Base-by-base conservation (phyloP, 495 filamentous ascomycete species). In the Hypoxylon cercidicola region DNA sequence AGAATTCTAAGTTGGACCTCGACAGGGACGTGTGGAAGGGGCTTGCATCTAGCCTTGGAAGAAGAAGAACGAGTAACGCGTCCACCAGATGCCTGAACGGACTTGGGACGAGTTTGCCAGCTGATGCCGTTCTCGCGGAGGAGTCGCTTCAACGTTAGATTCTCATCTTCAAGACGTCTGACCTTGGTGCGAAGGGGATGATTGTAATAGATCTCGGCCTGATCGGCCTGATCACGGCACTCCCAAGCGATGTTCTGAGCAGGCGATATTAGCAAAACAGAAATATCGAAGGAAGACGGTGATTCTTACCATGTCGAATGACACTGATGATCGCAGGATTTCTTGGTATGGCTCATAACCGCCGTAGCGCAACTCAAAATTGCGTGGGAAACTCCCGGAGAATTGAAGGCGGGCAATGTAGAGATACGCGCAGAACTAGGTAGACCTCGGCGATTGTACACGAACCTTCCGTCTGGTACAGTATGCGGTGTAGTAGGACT, bases 1-100 rank as follows among this genome's bases (percentile, higher is more conserved):
- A 83, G 58, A 18, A 83, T 78, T n/a, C 72, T 68, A 39, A 82
- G 66, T 47, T 76, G 74, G 18, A 83, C 70, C 69, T 83, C 80
- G 6, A 70, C 72, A 0, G 81, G 79, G 11, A 83, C 66, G n/a
- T 69, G 66, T 0, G 77, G 80, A 12, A 78, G 72, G 19, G 48
- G 46, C 34, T 35, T 51, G 30, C 16, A n/a, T 6, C 47, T 45
- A 28, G 37, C 50, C 19, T 9, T 66, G 49, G 23, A 46, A 28
- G 15, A 12, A 13, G 53, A 52, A 12, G 71, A 71, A 32, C 71
- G 63, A 37, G 58, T 73, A 20, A 55, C 51, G 30, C 44, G 53
- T 23, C 11, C 54, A 44, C 13, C 56, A 49, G 40, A 51, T 15
- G 15, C 16, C 13, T 64, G 62, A 32, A 25, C 39, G 5, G 23